A percentile compares a stretch with the other conserved stretches of the same genome.
These are phyloP conservation scores for Solanum ossicruentum DNA, from an alignment of 257 asterid genomes.

Conservation along the genomic window DNA sequence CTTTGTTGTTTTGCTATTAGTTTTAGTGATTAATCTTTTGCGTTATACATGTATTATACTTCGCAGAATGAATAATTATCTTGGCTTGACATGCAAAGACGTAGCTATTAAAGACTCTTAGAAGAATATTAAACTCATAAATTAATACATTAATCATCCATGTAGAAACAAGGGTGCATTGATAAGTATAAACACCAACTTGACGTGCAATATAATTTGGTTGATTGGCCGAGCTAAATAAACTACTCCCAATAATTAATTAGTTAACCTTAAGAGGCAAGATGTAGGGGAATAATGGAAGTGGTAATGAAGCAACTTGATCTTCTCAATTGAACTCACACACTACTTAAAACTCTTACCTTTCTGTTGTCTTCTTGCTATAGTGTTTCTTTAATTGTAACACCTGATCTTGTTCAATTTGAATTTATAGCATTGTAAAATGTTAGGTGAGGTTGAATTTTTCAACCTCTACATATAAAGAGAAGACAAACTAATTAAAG, in stretches of 20 bases:
- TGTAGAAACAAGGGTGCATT: background rate
- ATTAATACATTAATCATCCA: slow-evolving; percentile 3
- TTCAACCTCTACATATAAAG: background rate
- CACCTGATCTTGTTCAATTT: background rate
- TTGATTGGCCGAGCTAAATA: background rate
- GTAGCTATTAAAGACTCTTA: slow-evolving; percentile 26
- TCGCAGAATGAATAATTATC: background rate
- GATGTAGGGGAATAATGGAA: background rate
- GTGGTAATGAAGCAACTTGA: background rate
- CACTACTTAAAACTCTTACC: background rate
- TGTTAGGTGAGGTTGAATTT: background rate
- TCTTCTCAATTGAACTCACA: background rate
- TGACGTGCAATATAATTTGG: background rate
- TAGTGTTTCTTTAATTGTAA: background rate
- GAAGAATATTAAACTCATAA: slow-evolving; percentile 6
- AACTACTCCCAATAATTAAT: background rate
- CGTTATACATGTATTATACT: background rate
- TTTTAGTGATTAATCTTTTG: background rate
- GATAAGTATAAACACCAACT: background rate
- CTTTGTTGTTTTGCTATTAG: slow-evolving; percentile 24
- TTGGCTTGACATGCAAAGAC: slow-evolving; percentile 29
- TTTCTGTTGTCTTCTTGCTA: background rate
- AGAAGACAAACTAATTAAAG: background rate
- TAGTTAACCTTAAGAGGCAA: background rate
- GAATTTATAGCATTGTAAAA: background rate